Conservation (phyloP, 352 stramenopile species). For the Albugo laibachii region DNA sequence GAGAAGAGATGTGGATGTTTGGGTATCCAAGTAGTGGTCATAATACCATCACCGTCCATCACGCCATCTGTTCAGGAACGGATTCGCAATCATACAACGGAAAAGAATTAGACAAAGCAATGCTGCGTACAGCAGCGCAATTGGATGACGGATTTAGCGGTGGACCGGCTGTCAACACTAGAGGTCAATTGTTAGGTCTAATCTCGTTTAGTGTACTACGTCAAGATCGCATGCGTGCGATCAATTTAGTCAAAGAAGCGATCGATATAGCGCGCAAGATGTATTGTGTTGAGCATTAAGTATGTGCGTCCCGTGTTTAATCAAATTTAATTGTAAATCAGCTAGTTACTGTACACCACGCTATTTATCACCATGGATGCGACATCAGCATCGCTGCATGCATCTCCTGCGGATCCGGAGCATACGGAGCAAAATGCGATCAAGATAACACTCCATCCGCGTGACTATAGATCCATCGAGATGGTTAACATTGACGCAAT, state of each 20-base stretch:
- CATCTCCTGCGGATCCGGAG: slow-evolving; percentile 1
- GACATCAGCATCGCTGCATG: slow-evolving; percentile 4
- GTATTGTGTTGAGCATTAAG: slow-evolving; percentile 1
- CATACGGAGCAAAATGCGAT: slow-evolving; percentile 25
- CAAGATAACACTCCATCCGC: slow-evolving; percentile 53
- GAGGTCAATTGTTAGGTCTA: slow-evolving; percentile 55
- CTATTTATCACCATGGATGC: not conserved
- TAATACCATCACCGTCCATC: slow-evolving; percentile 79
- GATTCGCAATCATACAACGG: slow-evolving; percentile 73
- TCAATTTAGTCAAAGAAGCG: slow-evolving; percentile 78
- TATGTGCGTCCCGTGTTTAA: not conserved
- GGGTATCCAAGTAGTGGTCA: slow-evolving; percentile 73
- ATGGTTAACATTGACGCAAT: slow-evolving; percentile 59
- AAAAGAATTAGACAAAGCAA: slow-evolving; percentile 71
- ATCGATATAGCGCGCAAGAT: slow-evolving; percentile 31
- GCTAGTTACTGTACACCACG: not conserved
- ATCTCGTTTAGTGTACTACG: slow-evolving; percentile 76
- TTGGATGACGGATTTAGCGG: slow-evolving; percentile 76
- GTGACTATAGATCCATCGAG: slow-evolving; percentile 58
- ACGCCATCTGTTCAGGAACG: slow-evolving; percentile 74
- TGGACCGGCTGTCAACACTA: slow-evolving; percentile 69
- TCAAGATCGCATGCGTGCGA: slow-evolving; percentile 69
- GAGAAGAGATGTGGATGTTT: slow-evolving; percentile 84
- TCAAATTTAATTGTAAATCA: no score
- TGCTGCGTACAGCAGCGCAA: slow-evolving; percentile 69